Evolutionary conservation across 2,329 filamentous ascomycete species (phyloP), one percentile per base, ranked within the genome.

Genomic region (Penicillium glabrum): DNA sequence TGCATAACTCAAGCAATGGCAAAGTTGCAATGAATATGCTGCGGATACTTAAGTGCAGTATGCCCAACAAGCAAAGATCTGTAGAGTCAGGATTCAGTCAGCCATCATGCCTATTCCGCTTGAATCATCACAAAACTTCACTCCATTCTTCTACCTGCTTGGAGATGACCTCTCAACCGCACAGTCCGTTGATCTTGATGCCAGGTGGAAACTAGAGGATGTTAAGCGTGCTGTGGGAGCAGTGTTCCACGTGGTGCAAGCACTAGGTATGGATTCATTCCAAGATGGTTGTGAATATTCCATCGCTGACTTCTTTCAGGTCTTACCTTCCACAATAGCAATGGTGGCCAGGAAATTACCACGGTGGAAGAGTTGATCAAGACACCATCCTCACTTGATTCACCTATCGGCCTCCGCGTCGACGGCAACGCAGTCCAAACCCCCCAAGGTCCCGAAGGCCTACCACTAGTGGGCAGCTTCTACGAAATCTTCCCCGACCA

Each of bases 401-500:
- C 33, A 2, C 63, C 61, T 6, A 41, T 64, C 9, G 51, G 58
- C 3, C 56, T 64, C 21, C 58, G 53, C 1, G 52, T 62, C 24
- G 58, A 61, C 39, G 61, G 60, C 4, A 52, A 57, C 13, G 58
- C 41, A 5, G 45, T 64, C 19, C 60, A 60, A 11, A 54, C 58
- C 6, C 51, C 60, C 24, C 56, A 58, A 2, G 56, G 58, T 2
- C 61, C 61, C 1, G 56, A 46, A 1, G 64, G 61, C 3, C 46
- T 75, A 3, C 72, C 72, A 1, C 52, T 78, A n/a, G 69, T 85
- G 3, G 83, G 83, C 21, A 83, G 79, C 61, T 82, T 78, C 68
- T 80, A 81, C 45, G 81, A 85, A 57, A 69, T 85, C 10, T 86
- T 78, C 62, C 83, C 83, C 0, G 83, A 86, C 59, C 82, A 83